These are phyloP conservation scores for Xerophyta viscosa DNA, from an alignment of 106 monocot genomes.

Conservation along the genomic window DNA sequence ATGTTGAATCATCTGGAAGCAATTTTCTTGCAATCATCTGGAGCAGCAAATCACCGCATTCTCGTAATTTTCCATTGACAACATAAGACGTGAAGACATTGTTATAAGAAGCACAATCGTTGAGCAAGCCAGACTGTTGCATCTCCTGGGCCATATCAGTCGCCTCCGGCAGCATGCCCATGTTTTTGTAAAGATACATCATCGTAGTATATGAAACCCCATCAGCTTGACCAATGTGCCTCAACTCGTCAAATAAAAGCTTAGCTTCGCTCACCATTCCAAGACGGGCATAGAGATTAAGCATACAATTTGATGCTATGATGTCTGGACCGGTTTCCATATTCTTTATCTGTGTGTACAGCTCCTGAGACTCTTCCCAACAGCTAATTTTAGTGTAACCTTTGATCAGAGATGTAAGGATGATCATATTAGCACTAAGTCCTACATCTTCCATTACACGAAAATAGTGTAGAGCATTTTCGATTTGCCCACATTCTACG, in stretches of 20 bases:
- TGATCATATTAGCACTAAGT: constrained; percentile 33
- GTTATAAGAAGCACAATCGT: constrained; percentile 54
- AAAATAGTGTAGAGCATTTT: constrained; percentile 40
- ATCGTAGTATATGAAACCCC: constrained; percentile 64
- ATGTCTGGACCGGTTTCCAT: constrained; percentile 52
- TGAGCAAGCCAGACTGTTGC: constrained; percentile 41
- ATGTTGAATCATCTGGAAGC: constrained; percentile 41
- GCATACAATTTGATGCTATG: constrained; percentile 72
- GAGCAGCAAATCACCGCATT: constrained; percentile 51
- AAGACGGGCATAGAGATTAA: constrained; percentile 61
- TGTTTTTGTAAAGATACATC: constrained; percentile 75
- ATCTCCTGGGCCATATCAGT: constrained; percentile 40
- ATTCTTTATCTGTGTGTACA: constrained; percentile 53
- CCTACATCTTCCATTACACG: constrained; percentile 56
- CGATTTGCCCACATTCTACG: constrained; percentile 40
- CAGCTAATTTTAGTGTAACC: constrained; percentile 45
- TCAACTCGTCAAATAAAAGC: constrained; percentile 43
- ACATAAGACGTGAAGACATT: constrained; percentile 55
- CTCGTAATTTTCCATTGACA: constrained; percentile 38
- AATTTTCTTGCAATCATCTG: constrained; percentile 46
- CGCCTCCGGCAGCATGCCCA: constrained; percentile 75
- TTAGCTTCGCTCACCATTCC: constrained; percentile 69
- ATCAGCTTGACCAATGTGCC: constrained; percentile 39
- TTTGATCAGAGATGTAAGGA: constrained; percentile 81
- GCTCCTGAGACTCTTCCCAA: constrained; percentile 71